A percentile compares a stretch with the other conserved stretches of the same genome.
These are phyloP conservation scores for Aspergillus sergii DNA, from an alignment of 2,329 filamentous ascomycete genomes.

Conservation along the genomic window DNA sequence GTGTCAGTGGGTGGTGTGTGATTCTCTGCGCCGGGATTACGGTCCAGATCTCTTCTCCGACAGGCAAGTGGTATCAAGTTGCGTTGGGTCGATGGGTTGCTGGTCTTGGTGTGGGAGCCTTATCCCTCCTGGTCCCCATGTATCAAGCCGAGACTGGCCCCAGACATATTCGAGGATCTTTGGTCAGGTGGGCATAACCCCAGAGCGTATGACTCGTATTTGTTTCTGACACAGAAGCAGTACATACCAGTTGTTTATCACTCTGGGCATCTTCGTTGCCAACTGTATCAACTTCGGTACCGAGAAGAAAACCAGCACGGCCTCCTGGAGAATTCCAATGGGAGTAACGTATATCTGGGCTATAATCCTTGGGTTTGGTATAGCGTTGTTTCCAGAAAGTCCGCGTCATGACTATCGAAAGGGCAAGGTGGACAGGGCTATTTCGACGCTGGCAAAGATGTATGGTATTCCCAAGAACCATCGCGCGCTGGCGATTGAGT, in stretches of 20 bases:
- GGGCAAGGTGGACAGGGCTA: conserved; percentile 54
- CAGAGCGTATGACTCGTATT: not conserved
- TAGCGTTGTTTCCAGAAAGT: conserved; percentile 58
- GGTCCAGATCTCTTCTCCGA: conserved; percentile 44
- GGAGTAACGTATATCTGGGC: conserved; percentile 62
- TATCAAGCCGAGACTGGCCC: conserved; percentile 50
- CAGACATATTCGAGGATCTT: conserved; percentile 47
- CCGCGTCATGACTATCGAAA: conserved; percentile 62
- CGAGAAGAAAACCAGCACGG: conserved; percentile 37
- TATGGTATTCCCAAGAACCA: conserved; percentile 58
- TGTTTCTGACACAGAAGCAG: not conserved
- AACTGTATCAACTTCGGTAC: conserved; percentile 52
- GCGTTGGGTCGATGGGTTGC: conserved; percentile 47
- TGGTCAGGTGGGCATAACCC: conserved; percentile 36
- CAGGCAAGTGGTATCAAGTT: conserved; percentile 43
- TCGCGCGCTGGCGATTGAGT: conserved; percentile 54
- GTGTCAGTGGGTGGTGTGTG: conserved; percentile 42
- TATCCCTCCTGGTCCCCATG: conserved; percentile 48
- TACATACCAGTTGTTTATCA: conserved; percentile 52
- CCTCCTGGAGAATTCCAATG: conserved; percentile 54
- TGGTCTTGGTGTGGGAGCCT: conserved; percentile 47
- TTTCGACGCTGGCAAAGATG: conserved; percentile 54
- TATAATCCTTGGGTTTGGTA: conserved; percentile 55
- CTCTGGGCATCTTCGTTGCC: conserved; percentile 50
- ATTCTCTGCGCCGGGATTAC: conserved; percentile 45